Evolutionary conservation across 2,329 filamentous ascomycete species (phyloP), one percentile per base, ranked within the genome.

Genomic region (Colletotrichum viniferum): DNA sequence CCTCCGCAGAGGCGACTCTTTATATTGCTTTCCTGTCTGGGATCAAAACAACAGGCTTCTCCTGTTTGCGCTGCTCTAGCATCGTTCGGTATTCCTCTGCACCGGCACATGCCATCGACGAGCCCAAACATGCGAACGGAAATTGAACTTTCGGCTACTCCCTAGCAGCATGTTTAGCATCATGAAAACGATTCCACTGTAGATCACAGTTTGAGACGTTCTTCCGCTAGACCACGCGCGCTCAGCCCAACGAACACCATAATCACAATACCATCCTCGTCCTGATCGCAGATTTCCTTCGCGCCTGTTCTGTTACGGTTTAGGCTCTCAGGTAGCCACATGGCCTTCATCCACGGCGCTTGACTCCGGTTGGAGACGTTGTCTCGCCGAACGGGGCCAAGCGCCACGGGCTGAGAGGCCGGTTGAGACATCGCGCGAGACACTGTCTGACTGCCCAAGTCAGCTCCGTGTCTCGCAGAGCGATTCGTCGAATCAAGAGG

Each of bases 1-100:
- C 2, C 18, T 28, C 24, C 7, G 10, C 4, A 1, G 55, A 18
- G 7, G 0, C 12, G 4, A 58, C 14, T 7, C 8, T 30, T n/a
- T 60, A 10, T 48, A 4, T 48, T 5, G 0, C 0, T n/a, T 6
- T 0, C 5, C 18, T 43, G 18, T 3, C 38, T 3, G 4, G 0
- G 2, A n/a, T n/a, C 8, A 18, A 43, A 10, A n/a, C 18, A 36
- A 3, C 1, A 4, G 0, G 7, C 8, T 24, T 10, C 61, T 63
- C 4, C 34, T 30, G 18, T 60, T 24, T 12, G 24, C 56, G 28
- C 24, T n/a, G 14, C 28, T 4, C 0, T 0, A 12, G 21, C 4
- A 55, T 26, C 8, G 2, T 32, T 52, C 1, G 18, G 1, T 28
- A 13, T 21, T 2, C 21, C 16, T 0, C 9, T 1, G 38, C 3